Percentiles rank a stretch among this genome's conserved stretches.
These are phyloP conservation scores for Clitopilus passeckerianus DNA, from an alignment of 768 basidiomycete species.

Conservation along the genomic window DNA sequence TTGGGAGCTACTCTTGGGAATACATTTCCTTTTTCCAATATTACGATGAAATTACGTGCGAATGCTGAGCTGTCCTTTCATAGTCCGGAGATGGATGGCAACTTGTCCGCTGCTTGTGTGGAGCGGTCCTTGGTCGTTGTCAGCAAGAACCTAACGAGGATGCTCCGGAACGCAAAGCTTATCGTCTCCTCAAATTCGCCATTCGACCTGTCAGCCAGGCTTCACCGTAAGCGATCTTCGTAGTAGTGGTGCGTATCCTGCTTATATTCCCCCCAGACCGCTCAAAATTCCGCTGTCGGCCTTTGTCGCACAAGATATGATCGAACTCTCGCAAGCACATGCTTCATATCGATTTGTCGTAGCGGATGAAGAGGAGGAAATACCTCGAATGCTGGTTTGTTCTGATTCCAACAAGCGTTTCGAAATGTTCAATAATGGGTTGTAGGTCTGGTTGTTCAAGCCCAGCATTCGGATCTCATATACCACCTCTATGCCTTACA, in stretches of 20 bases:
- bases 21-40: conserved; percentile 40
- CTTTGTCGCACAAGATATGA: conserved; percentile 91
- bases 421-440: conserved; percentile 1
- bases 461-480: conserved; percentile 81
- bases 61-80: conserved; percentile 3
- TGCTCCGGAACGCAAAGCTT: conserved; percentile 36
- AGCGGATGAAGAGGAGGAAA: conserved; percentile 82
- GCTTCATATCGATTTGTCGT: conserved; percentile 91
- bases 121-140: conserved; percentile 73
- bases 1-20: conserved; percentile 87
- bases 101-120: conserved; percentile 72
- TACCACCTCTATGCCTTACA: conserved; percentile 44
- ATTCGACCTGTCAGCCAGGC: conserved; percentile 63
- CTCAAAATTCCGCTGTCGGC: conserved; percentile 65
- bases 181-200: conserved; percentile 80
- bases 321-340: conserved; percentile 86
- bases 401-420: background rate
- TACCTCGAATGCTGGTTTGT: conserved; percentile 72
- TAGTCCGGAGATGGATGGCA: conserved; percentile 62
- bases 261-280: conserved; percentile 23
- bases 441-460: conserved; percentile 93
- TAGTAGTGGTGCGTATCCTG: background rate
- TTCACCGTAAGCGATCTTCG: conserved; percentile 49
- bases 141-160: conserved; percentile 36
- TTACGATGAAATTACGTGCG: no score